phyloP scores from a whole-genome alignment of 1,284 basidiomycete species.

The Moesziomyces globuligerus region DNA sequence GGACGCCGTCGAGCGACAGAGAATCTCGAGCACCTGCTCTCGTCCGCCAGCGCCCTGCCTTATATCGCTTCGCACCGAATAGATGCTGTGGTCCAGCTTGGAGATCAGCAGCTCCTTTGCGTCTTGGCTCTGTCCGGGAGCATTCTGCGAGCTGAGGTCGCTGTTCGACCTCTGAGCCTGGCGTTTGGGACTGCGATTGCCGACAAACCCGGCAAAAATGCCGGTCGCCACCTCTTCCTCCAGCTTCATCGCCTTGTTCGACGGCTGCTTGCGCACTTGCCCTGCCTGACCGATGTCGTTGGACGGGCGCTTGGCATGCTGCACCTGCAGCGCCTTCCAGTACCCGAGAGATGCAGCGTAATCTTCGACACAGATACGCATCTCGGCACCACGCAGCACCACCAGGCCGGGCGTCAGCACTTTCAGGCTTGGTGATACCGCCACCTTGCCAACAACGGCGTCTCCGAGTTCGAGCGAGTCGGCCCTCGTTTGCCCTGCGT shows the following conservation, averaged over 20 bases:
- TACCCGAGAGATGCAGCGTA: slow-evolving; percentile 1
- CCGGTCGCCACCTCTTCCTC: slow-evolving; percentile 35
- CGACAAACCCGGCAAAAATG: slow-evolving; percentile 44
- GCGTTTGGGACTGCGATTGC: slow-evolving; percentile 38
- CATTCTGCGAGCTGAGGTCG: slow-evolving; percentile 1
- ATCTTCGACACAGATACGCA: slow-evolving; percentile 27
- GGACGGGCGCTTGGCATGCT: slow-evolving; percentile 1
- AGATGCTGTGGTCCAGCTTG: slow-evolving; percentile 26
- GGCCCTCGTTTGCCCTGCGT: neutral
- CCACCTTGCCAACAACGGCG: slow-evolving; percentile 1
- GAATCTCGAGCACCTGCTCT: slow-evolving; percentile 31
- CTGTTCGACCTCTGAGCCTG: slow-evolving; percentile 19
- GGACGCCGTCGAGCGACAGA: slow-evolving; percentile 8
- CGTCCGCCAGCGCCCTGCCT: neutral
- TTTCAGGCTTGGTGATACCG: slow-evolving; percentile 18
- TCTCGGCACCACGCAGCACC: slow-evolving; percentile 16
- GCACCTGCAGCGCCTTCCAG: slow-evolving; percentile 41
- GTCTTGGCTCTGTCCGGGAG: slow-evolving; percentile 1
- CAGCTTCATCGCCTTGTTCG: slow-evolving; percentile 35
- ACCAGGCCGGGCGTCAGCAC: slow-evolving; percentile 14
- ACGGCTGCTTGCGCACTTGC: slow-evolving; percentile 21
- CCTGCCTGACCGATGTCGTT: slow-evolving; percentile 1
- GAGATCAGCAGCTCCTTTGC: slow-evolving; percentile 31
- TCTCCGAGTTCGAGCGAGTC: neutral
- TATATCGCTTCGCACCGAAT: slow-evolving; percentile 17